Percentiles rank a stretch among this genome's conserved stretches.
Evolutionary conservation across 2,329 filamentous ascomycete genomes (phyloP).

Genomic region (Cercospora sp.): DNA sequence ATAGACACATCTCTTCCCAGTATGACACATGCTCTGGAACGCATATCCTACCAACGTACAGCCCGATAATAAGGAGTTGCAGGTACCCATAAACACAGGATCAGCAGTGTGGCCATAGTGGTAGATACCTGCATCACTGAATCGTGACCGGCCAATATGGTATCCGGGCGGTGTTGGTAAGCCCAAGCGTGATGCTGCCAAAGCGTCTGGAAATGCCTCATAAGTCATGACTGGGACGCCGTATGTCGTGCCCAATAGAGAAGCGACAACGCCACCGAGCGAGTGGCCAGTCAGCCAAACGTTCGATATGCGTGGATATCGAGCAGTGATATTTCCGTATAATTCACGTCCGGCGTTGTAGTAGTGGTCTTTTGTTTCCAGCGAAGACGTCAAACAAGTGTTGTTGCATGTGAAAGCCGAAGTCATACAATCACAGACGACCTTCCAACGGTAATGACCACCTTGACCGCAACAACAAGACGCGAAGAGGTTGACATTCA

Average conservation of each 20-base stretch:
- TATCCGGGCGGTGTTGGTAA: conserved; percentile 80
- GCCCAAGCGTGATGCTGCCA: conserved; percentile 80
- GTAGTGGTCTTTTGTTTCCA: conserved; percentile 78
- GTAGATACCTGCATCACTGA: conserved; percentile 71
- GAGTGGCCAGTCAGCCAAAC: conserved; percentile 93
- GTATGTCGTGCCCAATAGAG: conserved; percentile 84
- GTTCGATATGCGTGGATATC: conserved; percentile 74
- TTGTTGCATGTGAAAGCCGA: conserved; percentile 87
- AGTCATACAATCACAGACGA: conserved; percentile 90
- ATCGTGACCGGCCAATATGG: conserved; percentile 66
- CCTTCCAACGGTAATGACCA: conserved; percentile 82
- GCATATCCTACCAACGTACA: conserved; percentile 93
- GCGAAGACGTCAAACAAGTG: conserved; percentile 75
- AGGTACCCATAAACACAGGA: conserved; percentile 89
- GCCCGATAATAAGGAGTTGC: conserved; percentile 82
- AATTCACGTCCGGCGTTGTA: conserved; percentile 86
- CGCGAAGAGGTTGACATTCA: conserved; percentile 97
- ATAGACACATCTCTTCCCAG: conserved; percentile 83
- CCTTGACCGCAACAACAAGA: conserved; percentile 96
- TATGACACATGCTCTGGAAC: conserved; percentile 86
- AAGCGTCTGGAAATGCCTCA: conserved; percentile 86
- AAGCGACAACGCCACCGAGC: conserved; percentile 84
- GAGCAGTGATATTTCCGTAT: conserved; percentile 84
- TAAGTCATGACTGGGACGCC: conserved; percentile 86
- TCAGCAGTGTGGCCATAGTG: conserved; percentile 97